These are phyloP conservation scores for Neurospora tetraspora DNA, from an alignment of 495 filamentous ascomycete species.

Conservation along the genomic window DNA sequence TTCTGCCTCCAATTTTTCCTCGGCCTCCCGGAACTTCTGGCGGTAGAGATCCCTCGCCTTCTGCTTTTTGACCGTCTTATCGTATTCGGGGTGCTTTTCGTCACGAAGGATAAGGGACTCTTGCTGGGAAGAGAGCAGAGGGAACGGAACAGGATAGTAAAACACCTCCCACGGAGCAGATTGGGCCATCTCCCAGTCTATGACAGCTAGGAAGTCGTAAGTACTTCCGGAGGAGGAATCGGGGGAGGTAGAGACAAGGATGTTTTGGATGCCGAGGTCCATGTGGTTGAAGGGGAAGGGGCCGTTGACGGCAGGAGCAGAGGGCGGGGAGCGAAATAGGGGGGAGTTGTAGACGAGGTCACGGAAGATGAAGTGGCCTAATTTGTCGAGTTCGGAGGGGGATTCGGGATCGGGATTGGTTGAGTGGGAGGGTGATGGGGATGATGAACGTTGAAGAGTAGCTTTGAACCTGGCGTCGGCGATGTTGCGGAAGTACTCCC, in stretches of 20 bases:
- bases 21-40: background rate
- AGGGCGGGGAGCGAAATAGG: background rate
- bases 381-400: background rate
- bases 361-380: background rate
- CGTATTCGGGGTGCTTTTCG: background rate
- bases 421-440: background rate
- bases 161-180: slow-evolving; percentile 16
- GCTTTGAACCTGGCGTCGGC: background rate
- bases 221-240: background rate
- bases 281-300: slow-evolving; percentile 21
- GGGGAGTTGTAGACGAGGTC: background rate
- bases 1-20: background rate
- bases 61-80: background rate
- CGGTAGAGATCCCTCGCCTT: background rate
- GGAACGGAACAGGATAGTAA: slow-evolving; percentile 23
- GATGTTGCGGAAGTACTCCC: slow-evolving; percentile 6
- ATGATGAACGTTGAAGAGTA: background rate
- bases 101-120: background rate
- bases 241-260: slow-evolving; percentile 11
- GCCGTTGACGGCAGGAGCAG: background rate
- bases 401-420: background rate
- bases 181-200: slow-evolving; percentile 24
- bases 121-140: slow-evolving; percentile 4
- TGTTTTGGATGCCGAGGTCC: slow-evolving; percentile 23
- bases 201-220: slow-evolving; percentile 20